These are phyloP conservation scores for Aspergillus oerlinghausenensis DNA, from an alignment of 2,329 filamentous ascomycete species.

Conservation along the genomic window DNA sequence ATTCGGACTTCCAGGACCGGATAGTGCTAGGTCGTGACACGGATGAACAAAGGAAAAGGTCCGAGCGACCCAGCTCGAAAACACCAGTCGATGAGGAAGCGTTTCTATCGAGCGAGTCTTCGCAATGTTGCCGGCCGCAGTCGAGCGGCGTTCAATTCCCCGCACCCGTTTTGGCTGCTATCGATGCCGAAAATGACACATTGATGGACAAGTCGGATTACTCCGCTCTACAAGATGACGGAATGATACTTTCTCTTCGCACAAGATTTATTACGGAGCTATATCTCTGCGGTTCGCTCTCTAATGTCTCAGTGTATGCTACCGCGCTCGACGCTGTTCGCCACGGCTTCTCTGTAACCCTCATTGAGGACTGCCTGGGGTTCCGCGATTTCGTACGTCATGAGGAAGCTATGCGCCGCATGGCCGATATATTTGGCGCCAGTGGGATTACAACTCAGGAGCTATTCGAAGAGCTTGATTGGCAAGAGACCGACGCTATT, in stretches of 20 bases:
- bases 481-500: constrained; percentile 38
- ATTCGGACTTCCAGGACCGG: constrained; percentile 44
- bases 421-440: constrained; percentile 71
- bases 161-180: constrained; percentile 45
- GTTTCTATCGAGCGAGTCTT: constrained; percentile 34
- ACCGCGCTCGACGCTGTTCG: constrained; percentile 86
- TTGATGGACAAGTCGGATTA: constrained; percentile 71
- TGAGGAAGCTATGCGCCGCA: constrained; percentile 62
- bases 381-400: constrained; percentile 69
- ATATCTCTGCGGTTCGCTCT: constrained; percentile 80
- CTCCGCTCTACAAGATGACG: constrained; percentile 75
- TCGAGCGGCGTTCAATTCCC: constrained; percentile 47
- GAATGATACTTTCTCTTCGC: constrained; percentile 71
- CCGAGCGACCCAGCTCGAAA: constrained; percentile 12
- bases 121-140: constrained; percentile 37
- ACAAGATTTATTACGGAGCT: constrained; percentile 84
- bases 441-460: constrained; percentile 57
- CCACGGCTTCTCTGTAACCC: constrained; percentile 79
- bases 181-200: constrained; percentile 49
- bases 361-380: constrained; percentile 85
- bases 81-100: constrained; percentile 37
- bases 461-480: constrained; percentile 49
- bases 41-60: constrained; percentile 13
- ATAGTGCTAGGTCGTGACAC: constrained; percentile 40
- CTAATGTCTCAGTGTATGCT: constrained; percentile 84